Base-by-base conservation (phyloP, 768 basidiomycete genomes). In the Naganishia randhawae region DNA sequence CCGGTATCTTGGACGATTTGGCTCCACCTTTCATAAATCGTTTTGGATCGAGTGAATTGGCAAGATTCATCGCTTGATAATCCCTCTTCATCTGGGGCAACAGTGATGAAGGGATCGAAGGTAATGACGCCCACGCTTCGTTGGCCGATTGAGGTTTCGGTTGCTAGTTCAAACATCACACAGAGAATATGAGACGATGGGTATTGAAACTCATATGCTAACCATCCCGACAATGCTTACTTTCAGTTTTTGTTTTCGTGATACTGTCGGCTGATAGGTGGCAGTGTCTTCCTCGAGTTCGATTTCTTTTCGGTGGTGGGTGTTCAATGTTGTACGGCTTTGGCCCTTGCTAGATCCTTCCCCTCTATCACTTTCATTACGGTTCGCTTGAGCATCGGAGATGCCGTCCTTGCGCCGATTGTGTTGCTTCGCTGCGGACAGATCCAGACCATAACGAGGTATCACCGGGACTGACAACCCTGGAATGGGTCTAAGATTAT, bases 1-100 rank as follows among this genome's bases (percentile, higher is more conserved):
- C 76, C 6, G 78, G 78, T 5, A 79, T 71, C 61, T 73, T 75
- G 52, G 48, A 42, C 31, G 53, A 33, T 29, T 53, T 53, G n/a
- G 25, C 50, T 53, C 67, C 71, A 42, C 78, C 78, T 65, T 78
- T 78, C 77, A 79, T 78, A 71, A 79, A 79, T 52, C 78, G 51
- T 69, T 79, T 79, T 0, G 78, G 78, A 63, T 79, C 78, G 35
- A 79, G 66, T 37, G 75, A 76, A 54, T 79, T 78, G 37, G 74
- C 73, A 53, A 79, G 67, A 17, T 73, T 70, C 32, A 79, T 65
- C 51, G 78, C 78, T 64, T 79, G 78, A 50, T 79, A 79, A 61
- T 79, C 78, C 51, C 73, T 52, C 67, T 75, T 75, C 77, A 79
- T 79, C 64, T 79, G 78, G 33, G 76, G 75, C 4, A 79, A 52